These are phyloP conservation scores for Termitomyces sp. DNA, from an alignment of 768 basidiomycete species.

Conservation along the genomic window DNA sequence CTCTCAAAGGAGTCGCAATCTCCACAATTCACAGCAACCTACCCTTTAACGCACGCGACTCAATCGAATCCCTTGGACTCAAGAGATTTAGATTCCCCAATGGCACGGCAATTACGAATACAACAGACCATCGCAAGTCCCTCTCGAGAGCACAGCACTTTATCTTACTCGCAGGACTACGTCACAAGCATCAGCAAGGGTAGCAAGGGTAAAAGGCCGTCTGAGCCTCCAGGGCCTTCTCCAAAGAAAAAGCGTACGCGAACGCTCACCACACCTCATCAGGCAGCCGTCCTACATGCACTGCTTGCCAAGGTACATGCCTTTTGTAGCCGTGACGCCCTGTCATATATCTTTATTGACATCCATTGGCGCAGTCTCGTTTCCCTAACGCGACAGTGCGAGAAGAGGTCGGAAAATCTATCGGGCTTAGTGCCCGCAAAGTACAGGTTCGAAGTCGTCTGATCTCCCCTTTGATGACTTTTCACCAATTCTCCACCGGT, in stretches of 20 bases:
- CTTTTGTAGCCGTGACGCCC: not conserved
- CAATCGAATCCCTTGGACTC: conserved; percentile 15
- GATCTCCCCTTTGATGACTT: conserved; percentile 4
- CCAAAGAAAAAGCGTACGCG: conserved; percentile 81
- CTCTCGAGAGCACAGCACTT: conserved; percentile 31
- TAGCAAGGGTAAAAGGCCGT: conserved; percentile 42
- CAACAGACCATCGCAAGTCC: conserved; percentile 18
- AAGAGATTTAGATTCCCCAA: conserved; percentile 29
- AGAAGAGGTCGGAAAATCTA: conserved; percentile 81
- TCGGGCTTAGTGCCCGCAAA: conserved; percentile 86
- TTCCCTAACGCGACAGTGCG: conserved; percentile 86
- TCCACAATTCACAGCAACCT: conserved; percentile 20
- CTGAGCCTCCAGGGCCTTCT: conserved; percentile 32
- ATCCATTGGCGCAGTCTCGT: conserved; percentile 52
- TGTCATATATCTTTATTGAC: conserved; percentile 4
- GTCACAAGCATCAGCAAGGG: conserved; percentile 59
- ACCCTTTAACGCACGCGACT: conserved; percentile 18
- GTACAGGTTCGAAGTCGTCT: conserved; percentile 61
- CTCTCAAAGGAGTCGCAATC: conserved; percentile 16
- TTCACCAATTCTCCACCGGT: conserved; percentile 11
- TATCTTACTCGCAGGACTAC: conserved; percentile 48
- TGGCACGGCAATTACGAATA: conserved; percentile 39
- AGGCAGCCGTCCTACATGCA: conserved; percentile 82
- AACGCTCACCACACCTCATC: conserved; percentile 82
- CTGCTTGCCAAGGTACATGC: conserved; percentile 72